These are phyloP conservation scores for Colletotrichum viniferum DNA, from an alignment of 2,329 filamentous ascomycete species.

Conservation along the genomic window DNA sequence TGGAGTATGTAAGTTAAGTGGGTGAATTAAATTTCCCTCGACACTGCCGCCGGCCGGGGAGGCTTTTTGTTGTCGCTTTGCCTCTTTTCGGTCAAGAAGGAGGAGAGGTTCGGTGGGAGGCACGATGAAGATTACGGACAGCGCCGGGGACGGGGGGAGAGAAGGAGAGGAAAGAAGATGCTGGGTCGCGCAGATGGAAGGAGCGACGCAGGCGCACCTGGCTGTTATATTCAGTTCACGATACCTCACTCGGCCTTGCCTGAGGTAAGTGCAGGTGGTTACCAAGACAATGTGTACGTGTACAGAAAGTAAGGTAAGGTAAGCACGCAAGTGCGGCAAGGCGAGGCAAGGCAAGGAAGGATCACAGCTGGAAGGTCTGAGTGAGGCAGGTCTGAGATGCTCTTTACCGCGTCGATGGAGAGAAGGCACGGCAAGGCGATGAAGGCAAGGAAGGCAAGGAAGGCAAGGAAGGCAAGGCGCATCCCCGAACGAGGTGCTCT, in stretches of 20 bases:
- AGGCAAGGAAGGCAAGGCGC: not conserved
- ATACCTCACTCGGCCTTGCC: not conserved
- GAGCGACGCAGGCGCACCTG: not conserved
- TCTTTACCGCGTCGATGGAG: not conserved
- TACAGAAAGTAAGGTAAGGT: not conserved
- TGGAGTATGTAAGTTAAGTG: not conserved
- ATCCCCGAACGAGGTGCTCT: not conserved
- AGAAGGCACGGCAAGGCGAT: not conserved
- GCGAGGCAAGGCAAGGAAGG: not conserved
- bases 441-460: not conserved
- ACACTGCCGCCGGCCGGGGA: conserved; percentile 10
- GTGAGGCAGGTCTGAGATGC: not conserved
- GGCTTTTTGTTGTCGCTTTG: not conserved
- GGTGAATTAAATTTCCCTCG: conserved; percentile 3
- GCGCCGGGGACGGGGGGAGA: not conserved
- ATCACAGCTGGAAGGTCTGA: not conserved
- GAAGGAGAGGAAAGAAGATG: not conserved
- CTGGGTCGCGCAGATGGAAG: not conserved
- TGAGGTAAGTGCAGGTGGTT: not conserved
- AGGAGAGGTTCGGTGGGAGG: not conserved
- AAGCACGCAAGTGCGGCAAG: not conserved
- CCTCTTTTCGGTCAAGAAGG: not conserved
- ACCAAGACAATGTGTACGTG: not conserved
- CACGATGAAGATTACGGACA: not conserved
- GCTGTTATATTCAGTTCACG: conserved; percentile 7